Base-by-base conservation (phyloP, 768 basidiomycete species). In the Psilocybe azurescens region DNA sequence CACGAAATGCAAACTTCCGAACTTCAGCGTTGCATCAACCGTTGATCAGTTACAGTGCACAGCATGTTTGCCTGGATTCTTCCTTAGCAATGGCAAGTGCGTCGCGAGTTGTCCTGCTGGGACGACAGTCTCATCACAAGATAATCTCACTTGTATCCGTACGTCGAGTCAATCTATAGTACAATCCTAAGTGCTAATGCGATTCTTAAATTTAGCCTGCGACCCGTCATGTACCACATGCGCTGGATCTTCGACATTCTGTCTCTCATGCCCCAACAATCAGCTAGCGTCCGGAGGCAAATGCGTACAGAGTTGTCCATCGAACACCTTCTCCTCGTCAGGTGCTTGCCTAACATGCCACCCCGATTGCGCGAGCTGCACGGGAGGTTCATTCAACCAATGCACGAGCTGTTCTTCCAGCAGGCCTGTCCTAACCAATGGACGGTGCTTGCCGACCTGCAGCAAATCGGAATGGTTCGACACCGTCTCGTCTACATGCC, bases 281-380 rank as follows among this genome's bases (percentile, higher is more conserved):
- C 82, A 86, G 66, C 81, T 93, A 20, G 91, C 91, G 11, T 85
- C 87, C 3, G 73, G 76, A 46, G 94, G 94, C 11, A 83, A 83
- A 74, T 96, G 94, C 70, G 83, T 90, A 38, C 73, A 85, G 2
- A 81, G 84, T 16, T 95, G 93, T 70, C 91, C 93, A 0, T 79
- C 85, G 10, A 83, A 82, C 61, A 86, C 88, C 1, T 90, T 93
- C 78, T 75, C 84, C 54, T 83, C 90, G 6, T 80, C 85, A 8
- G 83, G 86, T 7, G 75, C 85, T 14, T 95, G 94, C 74, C 72
- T 87, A 53, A 65, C 85, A 7, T 96, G 94, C 74, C 91, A 95
- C 66, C 86, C 91, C 0, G 93, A 95, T 73, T 96, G 94, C 66
- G 81, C 84, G 11, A 86, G 88, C 10, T 96, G 94, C 73, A 84